Percentiles rank a stretch among this genome's conserved stretches.
These are phyloP conservation scores for Teunomyces gatunensis DNA, from an alignment of 805 yeast species.

Conservation along the genomic window DNA sequence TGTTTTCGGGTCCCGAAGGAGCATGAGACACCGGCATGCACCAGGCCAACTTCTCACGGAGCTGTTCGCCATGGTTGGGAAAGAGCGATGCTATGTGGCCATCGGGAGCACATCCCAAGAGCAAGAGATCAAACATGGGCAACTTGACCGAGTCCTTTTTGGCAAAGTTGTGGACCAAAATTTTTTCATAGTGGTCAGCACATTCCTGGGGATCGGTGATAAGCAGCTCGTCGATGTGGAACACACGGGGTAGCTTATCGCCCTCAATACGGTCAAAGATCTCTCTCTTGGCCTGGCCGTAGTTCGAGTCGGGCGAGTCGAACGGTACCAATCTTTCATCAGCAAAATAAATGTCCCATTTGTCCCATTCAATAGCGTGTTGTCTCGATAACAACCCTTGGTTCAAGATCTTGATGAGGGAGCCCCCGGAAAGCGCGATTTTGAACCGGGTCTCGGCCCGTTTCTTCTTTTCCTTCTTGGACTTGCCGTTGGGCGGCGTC, in stretches of 20 bases:
- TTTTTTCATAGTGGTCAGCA: conserved; percentile 90
- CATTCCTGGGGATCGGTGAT: conserved; percentile 84
- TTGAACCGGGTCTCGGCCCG: conserved; percentile 72
- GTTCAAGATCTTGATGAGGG: conserved; percentile 78
- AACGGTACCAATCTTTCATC: conserved; percentile 95
- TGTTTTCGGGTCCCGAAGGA: conserved; percentile 80
- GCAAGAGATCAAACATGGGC: conserved; percentile 88
- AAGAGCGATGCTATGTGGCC: conserved; percentile 97
- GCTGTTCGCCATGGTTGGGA: conserved; percentile 80
- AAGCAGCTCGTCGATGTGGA: conserved; percentile 75
- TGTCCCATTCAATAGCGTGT: conserved; percentile 79
- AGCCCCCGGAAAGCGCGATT: conserved; percentile 92
- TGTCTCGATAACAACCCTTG: conserved; percentile 77
- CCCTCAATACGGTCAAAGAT: conserved; percentile 68
- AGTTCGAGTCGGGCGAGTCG: conserved; percentile 77
- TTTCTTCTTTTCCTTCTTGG: conserved; percentile 40
- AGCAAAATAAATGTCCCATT: conserved; percentile 95
- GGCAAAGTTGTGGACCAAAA: conserved; percentile 85
- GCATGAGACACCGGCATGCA: conserved; percentile 90
- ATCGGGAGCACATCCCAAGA: conserved; percentile 97
- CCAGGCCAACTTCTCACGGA: conserved; percentile 92
- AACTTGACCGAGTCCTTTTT: conserved; percentile 93
- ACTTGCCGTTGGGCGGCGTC: conserved; percentile 14
- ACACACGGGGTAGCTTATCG: conserved; percentile 64
- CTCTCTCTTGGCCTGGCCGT: conserved; percentile 82